Evolutionary conservation across 352 stramenopile species (phyloP).

Genomic region (Phytophthora tubulina): DNA sequence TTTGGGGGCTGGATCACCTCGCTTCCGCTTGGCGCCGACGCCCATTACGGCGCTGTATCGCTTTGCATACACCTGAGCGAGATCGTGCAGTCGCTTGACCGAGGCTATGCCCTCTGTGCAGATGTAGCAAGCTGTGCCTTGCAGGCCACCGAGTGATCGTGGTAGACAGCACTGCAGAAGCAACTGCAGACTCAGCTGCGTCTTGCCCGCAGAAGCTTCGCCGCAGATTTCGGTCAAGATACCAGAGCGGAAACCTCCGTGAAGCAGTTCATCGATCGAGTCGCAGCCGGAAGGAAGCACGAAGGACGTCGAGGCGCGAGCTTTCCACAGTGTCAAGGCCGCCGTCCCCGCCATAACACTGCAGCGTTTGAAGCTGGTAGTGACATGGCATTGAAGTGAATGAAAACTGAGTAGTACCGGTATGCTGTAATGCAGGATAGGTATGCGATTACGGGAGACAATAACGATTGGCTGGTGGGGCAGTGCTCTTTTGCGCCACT

Average conservation of each 20-base stretch:
- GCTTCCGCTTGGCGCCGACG: constrained; percentile 56
- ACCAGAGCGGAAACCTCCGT: constrained; percentile 72
- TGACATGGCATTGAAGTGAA: constrained; percentile 24
- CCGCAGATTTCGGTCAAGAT: constrained; percentile 82
- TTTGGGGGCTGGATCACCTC: constrained; percentile 33
- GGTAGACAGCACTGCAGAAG: constrained; percentile 76
- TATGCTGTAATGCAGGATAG: background rate
- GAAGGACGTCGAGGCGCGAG: constrained; percentile 31
- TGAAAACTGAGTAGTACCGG: background rate
- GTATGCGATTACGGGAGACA: constrained; percentile 8
- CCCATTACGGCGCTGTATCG: constrained; percentile 47
- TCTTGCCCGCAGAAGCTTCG: constrained; percentile 81
- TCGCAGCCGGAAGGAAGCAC: constrained; percentile 67
- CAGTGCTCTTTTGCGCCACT: background rate
- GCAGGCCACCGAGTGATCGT: constrained; percentile 54
- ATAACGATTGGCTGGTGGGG: constrained; percentile 31
- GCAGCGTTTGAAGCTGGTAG: constrained; percentile 1
- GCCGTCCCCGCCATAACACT: constrained; percentile 29
- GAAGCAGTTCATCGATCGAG: constrained; percentile 62
- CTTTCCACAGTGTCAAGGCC: constrained; percentile 58
- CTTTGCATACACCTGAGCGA: constrained; percentile 61
- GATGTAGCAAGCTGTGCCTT: constrained; percentile 81
- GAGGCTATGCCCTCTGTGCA: constrained; percentile 80
- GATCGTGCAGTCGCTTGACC: constrained; percentile 76
- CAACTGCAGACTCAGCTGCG: constrained; percentile 81